Percentiles rank a stretch among this genome's conserved stretches.
Evolutionary conservation across 768 basidiomycete species (phyloP).

Genomic region (Boletus coccyginus): DNA sequence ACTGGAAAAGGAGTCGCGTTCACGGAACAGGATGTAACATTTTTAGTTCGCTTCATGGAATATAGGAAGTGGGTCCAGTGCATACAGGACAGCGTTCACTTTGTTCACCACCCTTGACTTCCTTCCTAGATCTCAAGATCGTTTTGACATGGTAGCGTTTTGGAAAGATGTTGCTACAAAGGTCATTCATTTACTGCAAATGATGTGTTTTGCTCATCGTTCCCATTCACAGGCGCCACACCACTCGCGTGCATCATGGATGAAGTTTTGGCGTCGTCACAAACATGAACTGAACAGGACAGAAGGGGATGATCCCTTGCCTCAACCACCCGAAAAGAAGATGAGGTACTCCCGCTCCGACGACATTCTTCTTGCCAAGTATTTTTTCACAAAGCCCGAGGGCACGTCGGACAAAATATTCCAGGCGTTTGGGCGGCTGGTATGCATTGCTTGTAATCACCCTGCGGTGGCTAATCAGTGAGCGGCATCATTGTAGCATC

Average conservation of each 20-base stretch:
- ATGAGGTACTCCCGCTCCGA: slow-evolving; percentile 81
- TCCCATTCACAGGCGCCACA: slow-evolving; percentile 65
- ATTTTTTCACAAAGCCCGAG: slow-evolving; percentile 68
- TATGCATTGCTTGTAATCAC: slow-evolving; percentile 32
- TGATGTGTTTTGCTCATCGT: background rate
- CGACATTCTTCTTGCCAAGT: slow-evolving; percentile 75
- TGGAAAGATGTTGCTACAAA: slow-evolving; percentile 76
- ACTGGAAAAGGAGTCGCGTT: slow-evolving; percentile 91
- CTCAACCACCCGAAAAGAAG: slow-evolving; percentile 80
- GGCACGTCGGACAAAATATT: slow-evolving; percentile 85
- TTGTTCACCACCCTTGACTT: slow-evolving; percentile 2
- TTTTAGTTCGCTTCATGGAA: slow-evolving; percentile 72
- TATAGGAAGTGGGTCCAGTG: slow-evolving; percentile 59
- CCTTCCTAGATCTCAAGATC: slow-evolving; percentile 49
- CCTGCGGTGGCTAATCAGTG: background rate
- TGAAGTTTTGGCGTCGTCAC: slow-evolving; percentile 90
- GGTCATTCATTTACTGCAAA: slow-evolving; percentile 35
- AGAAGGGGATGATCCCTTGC: slow-evolving; percentile 67
- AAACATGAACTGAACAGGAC: slow-evolving; percentile 75
- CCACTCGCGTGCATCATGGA: slow-evolving; percentile 90
- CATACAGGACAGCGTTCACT: background rate
- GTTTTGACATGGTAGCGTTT: slow-evolving; percentile 71
- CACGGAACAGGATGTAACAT: slow-evolving; percentile 77
- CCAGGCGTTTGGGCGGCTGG: slow-evolving; percentile 72
- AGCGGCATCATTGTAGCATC: slow-evolving; percentile 48